These are phyloP conservation scores for Talinum fruticosum DNA, from an alignment of 148 eudicot genomes.

Conservation along the genomic window DNA sequence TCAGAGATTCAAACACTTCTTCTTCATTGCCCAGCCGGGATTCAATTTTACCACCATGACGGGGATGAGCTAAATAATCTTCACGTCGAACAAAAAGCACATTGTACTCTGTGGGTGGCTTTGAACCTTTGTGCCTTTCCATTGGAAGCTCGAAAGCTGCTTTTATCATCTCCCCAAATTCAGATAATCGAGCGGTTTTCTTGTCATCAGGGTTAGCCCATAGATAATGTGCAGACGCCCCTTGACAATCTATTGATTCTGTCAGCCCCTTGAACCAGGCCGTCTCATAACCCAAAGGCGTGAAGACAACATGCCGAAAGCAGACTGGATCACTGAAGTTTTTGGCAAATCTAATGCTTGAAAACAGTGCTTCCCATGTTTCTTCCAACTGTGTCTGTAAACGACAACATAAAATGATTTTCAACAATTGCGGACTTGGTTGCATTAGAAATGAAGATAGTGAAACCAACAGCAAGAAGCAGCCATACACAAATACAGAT, in stretches of 20 bases:
- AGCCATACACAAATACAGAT: neutral
- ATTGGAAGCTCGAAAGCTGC: constrained; percentile 74
- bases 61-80: constrained; percentile 92
- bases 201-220: constrained; percentile 69
- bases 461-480: neutral
- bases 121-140: constrained; percentile 43
- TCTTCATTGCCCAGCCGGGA: constrained; percentile 80
- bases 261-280: constrained; percentile 74
- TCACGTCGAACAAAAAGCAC: constrained; percentile 88
- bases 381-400: constrained; percentile 83
- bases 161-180: constrained; percentile 94
- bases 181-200: constrained; percentile 79
- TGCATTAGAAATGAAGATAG: neutral
- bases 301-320: constrained; percentile 79
- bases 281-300: constrained; percentile 91
- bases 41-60: constrained; percentile 88
- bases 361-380: constrained; percentile 89
- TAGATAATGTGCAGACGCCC: constrained; percentile 68
- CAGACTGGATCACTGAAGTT: constrained; percentile 74
- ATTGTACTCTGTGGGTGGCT: constrained; percentile 47
- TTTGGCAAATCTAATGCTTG: constrained; percentile 78
- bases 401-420: constrained; percentile 14
- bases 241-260: constrained; percentile 62
- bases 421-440: neutral
- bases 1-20: constrained; percentile 72